phyloP scores from a whole-genome alignment of 768 basidiomycete genomes.

The Lactifluus hygrophoroides region DNA sequence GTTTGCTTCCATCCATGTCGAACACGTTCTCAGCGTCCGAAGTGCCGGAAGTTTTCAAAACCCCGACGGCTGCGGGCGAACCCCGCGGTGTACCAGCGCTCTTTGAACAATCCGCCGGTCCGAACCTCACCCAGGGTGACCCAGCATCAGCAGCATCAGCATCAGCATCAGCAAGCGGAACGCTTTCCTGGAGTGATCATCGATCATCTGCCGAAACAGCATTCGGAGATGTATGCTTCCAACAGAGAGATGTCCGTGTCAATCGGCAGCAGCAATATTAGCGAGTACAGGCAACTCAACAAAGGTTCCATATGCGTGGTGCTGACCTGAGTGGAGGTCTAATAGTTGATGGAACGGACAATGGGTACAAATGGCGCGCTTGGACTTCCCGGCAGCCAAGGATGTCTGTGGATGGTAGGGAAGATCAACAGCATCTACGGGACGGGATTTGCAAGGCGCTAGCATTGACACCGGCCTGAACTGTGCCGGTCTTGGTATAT shows the following conservation, averaged over 20 bases:
- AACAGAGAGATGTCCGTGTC: conserved; percentile 14
- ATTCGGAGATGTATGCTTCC: conserved; percentile 6
- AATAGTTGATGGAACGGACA: background rate
- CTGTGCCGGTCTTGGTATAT: background rate
- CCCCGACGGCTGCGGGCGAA: background rate
- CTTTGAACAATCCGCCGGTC: background rate
- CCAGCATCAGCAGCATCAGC: background rate
- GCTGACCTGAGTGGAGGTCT: background rate
- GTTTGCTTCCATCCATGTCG: too few species aligned
- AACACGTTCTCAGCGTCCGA: background rate
- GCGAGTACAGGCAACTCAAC: background rate
- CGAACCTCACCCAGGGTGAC: too few species aligned
- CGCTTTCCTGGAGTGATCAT: background rate
- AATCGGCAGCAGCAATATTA: background rate
- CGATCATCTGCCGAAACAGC: too few species aligned
- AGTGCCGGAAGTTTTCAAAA: background rate
- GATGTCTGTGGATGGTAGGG: background rate
- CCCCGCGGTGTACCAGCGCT: background rate
- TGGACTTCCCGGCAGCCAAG: background rate
- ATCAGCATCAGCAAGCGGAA: too few species aligned
- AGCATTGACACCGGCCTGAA: background rate
- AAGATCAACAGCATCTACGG: background rate
- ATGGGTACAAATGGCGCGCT: background rate
- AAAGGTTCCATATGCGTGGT: conserved; percentile 2
- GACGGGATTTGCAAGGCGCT: background rate